Percentiles rank a stretch among this genome's conserved stretches.
Conservation (phyloP, 2,329 filamentous ascomycete species). For the Alternaria brassicae region DNA sequence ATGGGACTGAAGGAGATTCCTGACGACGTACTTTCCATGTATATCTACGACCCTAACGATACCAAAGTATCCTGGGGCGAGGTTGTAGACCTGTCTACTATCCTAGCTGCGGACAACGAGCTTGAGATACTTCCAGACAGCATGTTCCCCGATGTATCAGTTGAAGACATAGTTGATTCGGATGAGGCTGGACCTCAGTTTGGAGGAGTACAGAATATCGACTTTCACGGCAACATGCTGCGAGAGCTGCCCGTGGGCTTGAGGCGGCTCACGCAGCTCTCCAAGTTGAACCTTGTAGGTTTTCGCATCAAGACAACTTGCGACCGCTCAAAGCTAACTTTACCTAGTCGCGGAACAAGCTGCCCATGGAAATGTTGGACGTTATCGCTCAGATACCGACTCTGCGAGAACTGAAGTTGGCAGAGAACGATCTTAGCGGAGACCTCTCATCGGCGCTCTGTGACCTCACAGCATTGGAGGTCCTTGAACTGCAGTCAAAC, state of each 20-base stretch:
- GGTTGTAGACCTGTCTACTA: constrained; percentile 82
- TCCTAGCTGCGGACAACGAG: constrained; percentile 91
- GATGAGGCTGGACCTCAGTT: constrained; percentile 77
- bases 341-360: constrained; percentile 76
- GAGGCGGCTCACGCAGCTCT: constrained; percentile 74
- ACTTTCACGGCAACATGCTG: constrained; percentile 85
- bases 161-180: constrained; percentile 64
- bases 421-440: constrained; percentile 49
- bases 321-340: constrained; percentile 6
- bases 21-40: constrained; percentile 86
- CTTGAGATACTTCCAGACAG: constrained; percentile 74
- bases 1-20: constrained; percentile 83
- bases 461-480: constrained; percentile 73
- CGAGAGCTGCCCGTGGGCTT: constrained; percentile 76
- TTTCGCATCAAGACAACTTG: background rate
- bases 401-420: constrained; percentile 81
- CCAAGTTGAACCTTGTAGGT: constrained; percentile 79
- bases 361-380: constrained; percentile 74
- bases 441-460: constrained; percentile 67
- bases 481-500: constrained; percentile 83
- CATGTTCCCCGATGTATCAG: constrained; percentile 75
- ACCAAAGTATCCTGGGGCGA: constrained; percentile 82
- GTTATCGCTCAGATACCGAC: constrained; percentile 75
- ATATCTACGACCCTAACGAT: constrained; percentile 73
- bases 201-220: constrained; percentile 78